Evolutionary conservation across 768 basidiomycete species (phyloP).

Genomic region (Leucogyrophana mollusca): DNA sequence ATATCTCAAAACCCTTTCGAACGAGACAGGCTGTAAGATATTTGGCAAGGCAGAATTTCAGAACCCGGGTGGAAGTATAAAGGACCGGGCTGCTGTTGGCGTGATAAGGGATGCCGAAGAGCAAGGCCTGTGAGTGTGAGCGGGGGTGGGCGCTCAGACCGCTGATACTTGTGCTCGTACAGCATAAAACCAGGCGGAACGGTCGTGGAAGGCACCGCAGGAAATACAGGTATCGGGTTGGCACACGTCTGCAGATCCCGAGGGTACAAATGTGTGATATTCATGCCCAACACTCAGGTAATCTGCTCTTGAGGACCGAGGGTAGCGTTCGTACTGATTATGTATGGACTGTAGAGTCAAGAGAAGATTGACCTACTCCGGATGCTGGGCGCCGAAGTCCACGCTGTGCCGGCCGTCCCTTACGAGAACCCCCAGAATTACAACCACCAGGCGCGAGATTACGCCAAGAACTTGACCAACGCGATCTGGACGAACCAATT

Average conservation of each 20-base stretch:
- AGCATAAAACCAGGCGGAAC: conserved; percentile 93
- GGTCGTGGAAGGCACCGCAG: conserved; percentile 96
- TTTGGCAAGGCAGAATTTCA: conserved; percentile 98
- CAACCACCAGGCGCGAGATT: conserved; percentile 95
- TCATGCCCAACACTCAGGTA: conserved; percentile 95
- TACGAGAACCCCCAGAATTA: conserved; percentile 96
- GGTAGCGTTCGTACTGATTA: not conserved
- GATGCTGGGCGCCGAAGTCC: conserved; percentile 97
- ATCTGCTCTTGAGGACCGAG: conserved; percentile 4
- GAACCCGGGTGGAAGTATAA: conserved; percentile 97
- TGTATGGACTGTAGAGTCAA: conserved; percentile 63
- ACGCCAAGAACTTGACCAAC: conserved; percentile 70
- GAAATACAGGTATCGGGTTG: conserved; percentile 96
- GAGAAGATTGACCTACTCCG: conserved; percentile 97
- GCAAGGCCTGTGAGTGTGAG: conserved; percentile 64
- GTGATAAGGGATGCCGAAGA: conserved; percentile 85
- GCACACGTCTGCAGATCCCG: conserved; percentile 91
- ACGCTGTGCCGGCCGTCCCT: conserved; percentile 94
- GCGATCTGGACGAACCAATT: conserved; percentile 98
- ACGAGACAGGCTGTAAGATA: conserved; percentile 79
- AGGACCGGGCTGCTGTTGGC: conserved; percentile 94
- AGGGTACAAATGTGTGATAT: conserved; percentile 98
- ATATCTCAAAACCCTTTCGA: conserved; percentile 75
- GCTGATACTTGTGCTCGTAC: not conserved
- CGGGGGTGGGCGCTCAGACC: not conserved